Base-by-base conservation (phyloP, 1,284 basidiomycete species). In the Stygiomarasmius scandens region DNA sequence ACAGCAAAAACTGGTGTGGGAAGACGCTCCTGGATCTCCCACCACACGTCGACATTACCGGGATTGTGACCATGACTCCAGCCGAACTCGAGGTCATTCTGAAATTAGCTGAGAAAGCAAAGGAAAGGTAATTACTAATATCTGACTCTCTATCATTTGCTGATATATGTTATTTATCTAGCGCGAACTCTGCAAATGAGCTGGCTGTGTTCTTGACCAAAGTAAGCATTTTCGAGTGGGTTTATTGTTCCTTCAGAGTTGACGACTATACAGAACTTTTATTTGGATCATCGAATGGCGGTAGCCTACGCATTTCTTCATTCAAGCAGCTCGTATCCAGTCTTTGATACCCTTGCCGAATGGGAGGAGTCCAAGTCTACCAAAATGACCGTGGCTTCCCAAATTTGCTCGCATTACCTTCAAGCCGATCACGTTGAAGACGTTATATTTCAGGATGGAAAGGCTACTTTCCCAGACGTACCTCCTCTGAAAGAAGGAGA, bases 31-130 rank as follows among this genome's bases (percentile, higher is more conserved):
- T 73, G 0, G 16, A 60, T 12, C 54, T 74, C 3, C 69, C 66
- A 0, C 65, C 65, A 1, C 61, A 55, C 43, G 56, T 49, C 1
- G 56, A 59, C 24, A 59, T 66, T 1, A 25, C 51, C 0, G 63
- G 65, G 0, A 34, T 68, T 0, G 11, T 72, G 1, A 54, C 56
- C 1, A 58, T 71, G 0, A 68, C 66, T 0, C 14, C 50, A 0
- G 36, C 65, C 2, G 68, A 74, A 53, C 55, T 58, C 12, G 43
- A 52, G 1, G 64, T 71, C 1, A 66, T 73, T 11, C 49, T 54
- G 1, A 41, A 57, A 5, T 46, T 54, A 2, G 59, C 65, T 0
- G 61, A 65, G 2, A 34, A 58, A 0, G 63, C 68, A 0, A 64
- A 66, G 32, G 16, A 32, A 32, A 32, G 12, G 29, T 6, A 32